Conservation (phyloP, 257 asterid species). For the Oldenlandia corymbosa region DNA sequence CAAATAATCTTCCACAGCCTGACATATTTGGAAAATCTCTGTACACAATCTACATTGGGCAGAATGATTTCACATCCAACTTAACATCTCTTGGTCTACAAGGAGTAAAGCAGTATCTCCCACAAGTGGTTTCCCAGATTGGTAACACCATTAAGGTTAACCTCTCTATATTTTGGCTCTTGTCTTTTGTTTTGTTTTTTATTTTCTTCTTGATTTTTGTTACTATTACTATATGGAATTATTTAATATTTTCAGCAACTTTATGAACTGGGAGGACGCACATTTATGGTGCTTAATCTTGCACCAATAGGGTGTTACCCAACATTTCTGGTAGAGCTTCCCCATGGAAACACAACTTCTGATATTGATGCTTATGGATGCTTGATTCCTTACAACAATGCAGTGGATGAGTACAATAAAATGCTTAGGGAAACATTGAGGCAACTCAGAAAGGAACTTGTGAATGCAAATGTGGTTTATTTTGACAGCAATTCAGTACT, state of each 20-base stretch:
- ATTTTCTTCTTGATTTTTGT: too few relatives aligned
- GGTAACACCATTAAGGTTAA: constrained; percentile 20
- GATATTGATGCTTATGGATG: constrained; percentile 52
- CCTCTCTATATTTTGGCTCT: too few relatives aligned
- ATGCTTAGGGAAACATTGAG: constrained; percentile 45
- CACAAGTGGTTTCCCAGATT: constrained; percentile 35
- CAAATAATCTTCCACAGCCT: constrained; percentile 2
- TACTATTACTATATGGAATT: background rate
- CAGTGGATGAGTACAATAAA: constrained; percentile 43
- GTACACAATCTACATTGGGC: constrained; percentile 49
- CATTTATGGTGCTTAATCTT: constrained; percentile 47
- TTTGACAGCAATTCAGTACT: constrained; percentile 46
- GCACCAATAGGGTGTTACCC: constrained; percentile 62
- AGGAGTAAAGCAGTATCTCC: constrained; percentile 31
- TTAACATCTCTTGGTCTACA: constrained; percentile 16
- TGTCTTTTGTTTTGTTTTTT: too few relatives aligned
- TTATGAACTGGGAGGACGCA: constrained; percentile 44
- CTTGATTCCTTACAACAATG: constrained; percentile 51
- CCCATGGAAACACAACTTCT: constrained; percentile 42
- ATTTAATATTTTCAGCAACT: constrained; percentile 32
- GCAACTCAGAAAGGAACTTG: constrained; percentile 35
- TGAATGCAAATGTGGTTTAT: constrained; percentile 45
- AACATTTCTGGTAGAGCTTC: constrained; percentile 35
- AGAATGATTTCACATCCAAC: constrained; percentile 42
- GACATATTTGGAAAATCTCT: constrained; percentile 46